These are phyloP conservation scores for Tricholoma bakamatsutake DNA, from an alignment of 768 basidiomycete species.

Conservation along the genomic window DNA sequence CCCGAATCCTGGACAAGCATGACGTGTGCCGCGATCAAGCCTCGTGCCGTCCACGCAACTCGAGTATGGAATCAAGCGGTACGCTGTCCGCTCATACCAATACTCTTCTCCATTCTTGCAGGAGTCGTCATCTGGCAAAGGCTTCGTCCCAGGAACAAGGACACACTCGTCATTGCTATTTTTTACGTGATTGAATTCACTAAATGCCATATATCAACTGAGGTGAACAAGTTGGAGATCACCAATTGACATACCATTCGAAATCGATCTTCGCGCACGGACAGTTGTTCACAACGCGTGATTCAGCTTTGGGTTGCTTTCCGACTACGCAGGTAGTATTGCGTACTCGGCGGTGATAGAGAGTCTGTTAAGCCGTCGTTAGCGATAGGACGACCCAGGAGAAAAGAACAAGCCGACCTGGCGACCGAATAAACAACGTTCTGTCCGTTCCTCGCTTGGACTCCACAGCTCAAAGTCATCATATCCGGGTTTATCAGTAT, in stretches of 20 bases:
- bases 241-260: conserved; percentile 67
- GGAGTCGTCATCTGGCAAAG: conserved; percentile 56
- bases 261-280: conserved; percentile 73
- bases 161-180: conserved; percentile 70
- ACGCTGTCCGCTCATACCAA: conserved; percentile 94
- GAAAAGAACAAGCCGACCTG: conserved; percentile 46
- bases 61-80: conserved; percentile 88
- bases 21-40: conserved; percentile 68
- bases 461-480: conserved; percentile 99
- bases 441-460: conserved; percentile 83
- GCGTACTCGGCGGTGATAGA: conserved; percentile 87
- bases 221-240: background rate
- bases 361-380: conserved; percentile 42
- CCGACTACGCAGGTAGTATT: conserved; percentile 83
- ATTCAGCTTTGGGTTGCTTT: conserved; percentile 45
- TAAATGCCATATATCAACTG: conserved; percentile 22
- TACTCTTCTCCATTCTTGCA: conserved; percentile 61
- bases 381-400: conserved; percentile 1
- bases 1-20: conserved; percentile 78
- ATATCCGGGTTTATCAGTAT: conserved; percentile 60
- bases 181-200: conserved; percentile 89
- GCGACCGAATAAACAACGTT: conserved; percentile 87
- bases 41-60: conserved; percentile 76
- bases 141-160: conserved; percentile 59
- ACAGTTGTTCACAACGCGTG: conserved; percentile 63